These are phyloP conservation scores for Russula earlei DNA, from an alignment of 768 basidiomycete species.

Conservation along the genomic window DNA sequence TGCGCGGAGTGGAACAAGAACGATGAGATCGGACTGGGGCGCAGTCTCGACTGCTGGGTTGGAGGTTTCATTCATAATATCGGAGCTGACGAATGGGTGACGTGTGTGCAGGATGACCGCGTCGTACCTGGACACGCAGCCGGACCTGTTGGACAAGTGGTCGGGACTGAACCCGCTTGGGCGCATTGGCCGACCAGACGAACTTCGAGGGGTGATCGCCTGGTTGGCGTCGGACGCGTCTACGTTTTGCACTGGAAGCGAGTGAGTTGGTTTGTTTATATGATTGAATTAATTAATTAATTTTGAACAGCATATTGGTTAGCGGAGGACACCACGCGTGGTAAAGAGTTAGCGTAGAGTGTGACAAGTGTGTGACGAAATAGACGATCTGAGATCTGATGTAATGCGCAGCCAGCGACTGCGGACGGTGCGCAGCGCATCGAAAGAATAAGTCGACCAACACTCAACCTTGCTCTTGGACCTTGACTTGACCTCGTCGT, in stretches of 20 bases:
- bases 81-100: not conserved
- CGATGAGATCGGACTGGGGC: not conserved
- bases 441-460: too few relatives aligned
- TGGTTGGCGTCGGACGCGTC: conserved; percentile 74
- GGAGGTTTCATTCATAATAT: not conserved
- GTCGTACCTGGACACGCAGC: conserved; percentile 55
- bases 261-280: conserved; percentile 39
- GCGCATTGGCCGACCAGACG: conserved; percentile 61
- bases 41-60: not conserved
- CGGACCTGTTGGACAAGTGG: conserved; percentile 57
- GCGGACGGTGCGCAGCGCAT: conserved; percentile 13
- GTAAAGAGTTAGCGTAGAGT: conserved; percentile 27
- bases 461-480: not conserved
- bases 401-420: conserved; percentile 14
- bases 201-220: conserved; percentile 57
- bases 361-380: not conserved
- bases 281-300: not conserved
- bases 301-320: conserved; percentile 41
- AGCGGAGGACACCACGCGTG: conserved; percentile 56
- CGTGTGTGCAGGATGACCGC: conserved; percentile 53
- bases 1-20: not conserved
- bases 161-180: conserved; percentile 59
- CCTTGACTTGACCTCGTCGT: not conserved
- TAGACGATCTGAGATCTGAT: conserved; percentile 12
- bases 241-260: conserved; percentile 74